A percentile compares a stretch with the other conserved stretches of the same genome.
phyloP scores from a whole-genome alignment of 2,329 filamentous ascomycete genomes.

The Tolypocladium ophioglossoides region DNA sequence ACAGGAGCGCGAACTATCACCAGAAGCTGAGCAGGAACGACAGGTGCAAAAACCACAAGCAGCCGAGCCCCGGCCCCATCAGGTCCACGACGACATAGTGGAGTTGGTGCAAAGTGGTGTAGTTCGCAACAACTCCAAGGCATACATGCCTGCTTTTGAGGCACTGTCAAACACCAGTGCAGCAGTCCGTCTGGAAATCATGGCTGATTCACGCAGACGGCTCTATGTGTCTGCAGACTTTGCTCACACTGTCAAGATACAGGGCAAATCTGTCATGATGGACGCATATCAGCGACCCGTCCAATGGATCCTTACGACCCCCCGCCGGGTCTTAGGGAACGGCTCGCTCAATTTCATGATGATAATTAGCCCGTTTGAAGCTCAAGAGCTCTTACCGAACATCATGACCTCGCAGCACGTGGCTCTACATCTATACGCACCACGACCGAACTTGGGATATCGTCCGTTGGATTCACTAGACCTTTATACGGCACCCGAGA shows the following conservation, averaged over 20 bases:
- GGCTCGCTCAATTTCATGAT: slow-evolving; percentile 22
- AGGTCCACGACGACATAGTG: slow-evolving; percentile 30
- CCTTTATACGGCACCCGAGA: slow-evolving; percentile 13
- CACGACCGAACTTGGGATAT: slow-evolving; percentile 1
- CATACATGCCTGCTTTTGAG: slow-evolving; percentile 8
- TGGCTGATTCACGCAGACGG: not conserved
- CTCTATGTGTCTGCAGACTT: slow-evolving; percentile 12
- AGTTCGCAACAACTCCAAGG: not conserved
- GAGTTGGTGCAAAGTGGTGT: slow-evolving; percentile 1
- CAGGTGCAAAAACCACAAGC: slow-evolving; percentile 37
- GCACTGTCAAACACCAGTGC: slow-evolving; percentile 8
- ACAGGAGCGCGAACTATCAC: slow-evolving; percentile 57
- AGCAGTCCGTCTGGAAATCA: slow-evolving; percentile 1
- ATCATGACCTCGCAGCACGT: slow-evolving; percentile 12
- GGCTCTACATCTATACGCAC: slow-evolving; percentile 35
- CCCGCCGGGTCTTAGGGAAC: not conserved
- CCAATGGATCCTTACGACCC: slow-evolving; percentile 13
- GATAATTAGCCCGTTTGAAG: slow-evolving; percentile 51
- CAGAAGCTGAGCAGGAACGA: slow-evolving; percentile 51
- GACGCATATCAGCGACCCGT: slow-evolving; percentile 13
- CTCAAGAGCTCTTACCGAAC: slow-evolving; percentile 22
- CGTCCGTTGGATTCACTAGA: not conserved
- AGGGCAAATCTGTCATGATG: not conserved
- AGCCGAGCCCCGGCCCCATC: slow-evolving; percentile 25
- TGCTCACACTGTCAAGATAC: not conserved